Percentiles rank a stretch among this genome's conserved stretches.
Conservation (phyloP, 2,329 filamentous ascomycete genomes). For the Trichoderma brevicompactum region DNA sequence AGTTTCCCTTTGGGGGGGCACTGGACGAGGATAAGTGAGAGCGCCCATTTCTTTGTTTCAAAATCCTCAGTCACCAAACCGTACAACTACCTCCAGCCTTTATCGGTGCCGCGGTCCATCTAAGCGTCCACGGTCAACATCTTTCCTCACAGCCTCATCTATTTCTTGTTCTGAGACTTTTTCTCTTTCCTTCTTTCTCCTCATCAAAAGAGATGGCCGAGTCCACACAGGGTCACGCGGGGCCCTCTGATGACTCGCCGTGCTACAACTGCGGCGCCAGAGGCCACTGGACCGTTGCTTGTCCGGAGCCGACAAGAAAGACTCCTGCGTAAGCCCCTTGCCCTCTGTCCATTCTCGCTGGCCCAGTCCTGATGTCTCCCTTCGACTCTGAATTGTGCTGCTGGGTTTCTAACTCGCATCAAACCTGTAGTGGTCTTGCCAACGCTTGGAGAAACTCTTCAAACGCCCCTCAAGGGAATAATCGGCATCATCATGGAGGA, state of each 20-base stretch:
- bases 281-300: slow-evolving; percentile 59
- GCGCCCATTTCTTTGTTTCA: not conserved
- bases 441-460: slow-evolving; percentile 44
- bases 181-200: not conserved
- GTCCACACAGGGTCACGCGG: slow-evolving; percentile 36
- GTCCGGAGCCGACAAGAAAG: slow-evolving; percentile 54
- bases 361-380: not conserved
- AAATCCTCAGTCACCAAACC: slow-evolving; percentile 8
- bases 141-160: not conserved
- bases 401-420: slow-evolving; percentile 21
- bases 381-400: not conserved
- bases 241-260: slow-evolving; percentile 44
- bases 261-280: slow-evolving; percentile 60
- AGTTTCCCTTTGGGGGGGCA: not conserved
- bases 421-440: slow-evolving; percentile 41
- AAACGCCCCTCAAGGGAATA: slow-evolving; percentile 35
- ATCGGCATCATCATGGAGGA: slow-evolving; percentile 38
- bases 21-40: slow-evolving; percentile 21
- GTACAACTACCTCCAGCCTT: slow-evolving; percentile 12
- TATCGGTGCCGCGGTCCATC: not conserved
- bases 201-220: slow-evolving; percentile 38
- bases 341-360: not conserved
- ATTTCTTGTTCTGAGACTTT: not conserved
- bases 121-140: slow-evolving; percentile 2
- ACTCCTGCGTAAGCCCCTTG: slow-evolving; percentile 54